Base-by-base conservation (phyloP, 306 rosid genomes). In the Prunus mira region DNA sequence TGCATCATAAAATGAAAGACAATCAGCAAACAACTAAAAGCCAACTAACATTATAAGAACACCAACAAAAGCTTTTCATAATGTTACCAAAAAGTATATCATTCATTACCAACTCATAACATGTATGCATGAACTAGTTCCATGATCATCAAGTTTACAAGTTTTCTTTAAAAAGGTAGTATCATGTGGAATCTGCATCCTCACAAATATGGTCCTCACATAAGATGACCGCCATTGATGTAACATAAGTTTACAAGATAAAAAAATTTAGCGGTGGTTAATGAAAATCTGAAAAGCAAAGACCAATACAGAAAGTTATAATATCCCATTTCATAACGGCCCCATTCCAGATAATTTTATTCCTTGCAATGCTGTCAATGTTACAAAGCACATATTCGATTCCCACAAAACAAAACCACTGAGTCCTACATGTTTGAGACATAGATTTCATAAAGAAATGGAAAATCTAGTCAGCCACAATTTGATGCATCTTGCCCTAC, bases 391-490 rank as follows among this genome's bases (percentile, higher is more conserved):
- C 56, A 61, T 30, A 51, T 50, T 34, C 17, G 65, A 82, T 67
- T 65, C 81, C 65, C 78, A 80, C 69, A 71, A 82, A 64, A 78
- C 47, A 64, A 78, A 67, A 82, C 54, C 67, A 76, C 67, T 51
- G 34, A 75, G 41, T 61, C 64, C 74, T 58, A 71, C 71, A 67
- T 76, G 76, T 83, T 81, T 71, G 68, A 57, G 77, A 66, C 72
- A 77, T 75, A 73, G 67, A 79, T 79, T 65, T 75, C 68, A 72
- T 47, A 25, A 80, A 58, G 43, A 67, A 63, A 73, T 79, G 83
- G 78, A 79, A 82, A 83, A 81, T 76, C 81, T 75, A 65, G 61
- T 71, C 78, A 76, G 79, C 52, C 81, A 30, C 45, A 79, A 71
- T 47, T 65, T 77, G 67, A 73, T 55, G 73, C 76, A 70, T 72